phyloP scores from a whole-genome alignment of 1,284 basidiomycete species.

The Cystobasidiaceae sp. region DNA sequence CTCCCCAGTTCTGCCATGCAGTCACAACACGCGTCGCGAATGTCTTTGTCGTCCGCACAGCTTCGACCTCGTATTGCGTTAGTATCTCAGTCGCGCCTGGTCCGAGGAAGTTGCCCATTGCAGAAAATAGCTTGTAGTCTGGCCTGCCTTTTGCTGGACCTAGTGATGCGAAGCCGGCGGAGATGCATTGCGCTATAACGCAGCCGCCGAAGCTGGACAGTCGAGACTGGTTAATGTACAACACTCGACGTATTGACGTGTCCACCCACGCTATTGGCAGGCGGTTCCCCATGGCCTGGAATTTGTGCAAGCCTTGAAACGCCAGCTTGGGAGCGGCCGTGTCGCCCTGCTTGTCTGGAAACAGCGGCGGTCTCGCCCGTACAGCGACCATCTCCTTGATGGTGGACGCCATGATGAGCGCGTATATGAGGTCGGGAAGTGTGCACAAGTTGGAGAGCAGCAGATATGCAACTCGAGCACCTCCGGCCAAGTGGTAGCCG shows the following conservation, averaged over 20 bases:
- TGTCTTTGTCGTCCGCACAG: slow-evolving; percentile 1
- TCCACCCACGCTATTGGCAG: slow-evolving; percentile 19
- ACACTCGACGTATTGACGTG: not conserved
- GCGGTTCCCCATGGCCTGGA: slow-evolving; percentile 16
- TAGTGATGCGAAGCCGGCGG: slow-evolving; percentile 20
- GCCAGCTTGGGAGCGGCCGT: not conserved
- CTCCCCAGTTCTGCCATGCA: slow-evolving; percentile 28
- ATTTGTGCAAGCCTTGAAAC: slow-evolving; percentile 8
- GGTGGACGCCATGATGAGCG: not conserved
- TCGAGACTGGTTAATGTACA: not conserved
- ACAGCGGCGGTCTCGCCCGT: not conserved
- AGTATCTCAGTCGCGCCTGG: slow-evolving; percentile 17
- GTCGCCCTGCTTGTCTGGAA: not conserved
- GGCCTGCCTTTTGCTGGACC: not conserved
- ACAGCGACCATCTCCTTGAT: slow-evolving; percentile 16
- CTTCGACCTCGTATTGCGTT: slow-evolving; percentile 18
- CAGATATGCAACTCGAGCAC: not conserved
- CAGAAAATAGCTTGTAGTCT: slow-evolving; percentile 14
- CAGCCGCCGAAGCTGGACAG: slow-evolving; percentile 20
- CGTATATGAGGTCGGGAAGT: not conserved
- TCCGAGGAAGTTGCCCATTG: slow-evolving; percentile 21
- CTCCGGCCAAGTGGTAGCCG: too few species aligned
- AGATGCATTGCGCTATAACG: slow-evolving; percentile 26
- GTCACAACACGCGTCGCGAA: slow-evolving; percentile 24
- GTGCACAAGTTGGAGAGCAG: not conserved